These are phyloP conservation scores for Solanum megistacrolobum DNA, from an alignment of 257 asterid species.

Conservation along the genomic window DNA sequence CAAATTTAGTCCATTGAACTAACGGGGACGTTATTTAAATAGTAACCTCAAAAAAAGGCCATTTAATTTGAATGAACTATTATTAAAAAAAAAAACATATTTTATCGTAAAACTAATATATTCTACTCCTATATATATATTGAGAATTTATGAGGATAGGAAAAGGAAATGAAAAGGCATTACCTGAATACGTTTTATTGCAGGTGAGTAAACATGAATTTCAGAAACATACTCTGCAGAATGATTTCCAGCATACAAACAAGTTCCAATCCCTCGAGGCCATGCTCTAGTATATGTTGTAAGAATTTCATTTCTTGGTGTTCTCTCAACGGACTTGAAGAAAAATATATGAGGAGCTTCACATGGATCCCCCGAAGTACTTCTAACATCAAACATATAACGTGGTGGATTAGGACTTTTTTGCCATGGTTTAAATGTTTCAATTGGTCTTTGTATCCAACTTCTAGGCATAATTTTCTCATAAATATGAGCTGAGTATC, in stretches of 20 bases:
- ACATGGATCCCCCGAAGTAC: slow-evolving; percentile 25
- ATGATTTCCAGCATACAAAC: slow-evolving; percentile 20
- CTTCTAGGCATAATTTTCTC: slow-evolving; percentile 27
- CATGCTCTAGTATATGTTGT: slow-evolving; percentile 18
- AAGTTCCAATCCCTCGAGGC: slow-evolving; percentile 21
- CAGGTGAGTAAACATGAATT: slow-evolving; percentile 24
- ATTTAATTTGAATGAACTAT: not conserved
- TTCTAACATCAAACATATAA: slow-evolving; percentile 55
- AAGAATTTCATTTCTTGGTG: slow-evolving; percentile 2
- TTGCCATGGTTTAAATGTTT: slow-evolving; percentile 41
- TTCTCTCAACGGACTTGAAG: slow-evolving; percentile 11
- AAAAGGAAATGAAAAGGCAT: not conserved
- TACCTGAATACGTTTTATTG: slow-evolving; percentile 33
- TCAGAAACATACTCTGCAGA: slow-evolving; percentile 35
- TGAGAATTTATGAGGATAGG: not conserved
- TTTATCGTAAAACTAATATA: not conserved
- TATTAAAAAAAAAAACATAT: not conserved
- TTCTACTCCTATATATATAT: not conserved
- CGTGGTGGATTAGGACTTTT: slow-evolving; percentile 16
- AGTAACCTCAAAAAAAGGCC: not conserved
- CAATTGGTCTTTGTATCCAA: slow-evolving; percentile 34
- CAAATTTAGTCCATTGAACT: not conserved
- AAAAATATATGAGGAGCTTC: slow-evolving; percentile 51
- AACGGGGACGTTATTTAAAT: not conserved
- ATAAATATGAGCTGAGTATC: slow-evolving; percentile 29